Conservation (phyloP, 176 grass and related monocot genomes). For the Musa itinerans region DNA sequence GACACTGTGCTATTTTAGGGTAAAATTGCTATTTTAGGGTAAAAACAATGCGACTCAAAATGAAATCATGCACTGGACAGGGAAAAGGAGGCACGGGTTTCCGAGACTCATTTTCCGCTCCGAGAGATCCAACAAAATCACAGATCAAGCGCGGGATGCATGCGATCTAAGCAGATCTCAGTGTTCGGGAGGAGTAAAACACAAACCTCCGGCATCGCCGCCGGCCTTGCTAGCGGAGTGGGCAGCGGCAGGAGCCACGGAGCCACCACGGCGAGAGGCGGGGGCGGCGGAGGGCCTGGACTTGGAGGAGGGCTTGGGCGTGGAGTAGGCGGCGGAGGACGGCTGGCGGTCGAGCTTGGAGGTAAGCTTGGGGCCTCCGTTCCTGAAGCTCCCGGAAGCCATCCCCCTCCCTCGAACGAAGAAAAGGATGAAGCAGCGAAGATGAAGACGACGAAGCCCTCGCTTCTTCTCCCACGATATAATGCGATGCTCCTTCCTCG, state of each 20-base stretch:
- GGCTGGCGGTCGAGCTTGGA: conserved; percentile 54
- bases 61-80: not conserved
- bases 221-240: conserved; percentile 30
- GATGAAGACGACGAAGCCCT: too few relatives aligned
- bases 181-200: not conserved
- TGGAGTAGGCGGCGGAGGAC: conserved; percentile 30
- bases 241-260: conserved; percentile 42
- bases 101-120: not conserved
- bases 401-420: not conserved
- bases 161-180: not conserved
- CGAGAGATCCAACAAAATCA: not conserved
- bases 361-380: conserved; percentile 41
- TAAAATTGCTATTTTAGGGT: not conserved
- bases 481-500: not conserved
- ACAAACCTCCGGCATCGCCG: conserved; percentile 60
- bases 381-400: conserved; percentile 28
- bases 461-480: too few relatives aligned
- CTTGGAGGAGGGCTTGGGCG: conserved; percentile 68
- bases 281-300: conserved; percentile 37
- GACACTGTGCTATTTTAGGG: not conserved
- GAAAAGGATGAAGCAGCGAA: not conserved
- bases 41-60: not conserved
- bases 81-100: not conserved
- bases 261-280: conserved; percentile 43
- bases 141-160: conserved; percentile 26